These are phyloP conservation scores for Cicer yamashitae DNA, from an alignment of 306 rosid species.

Conservation along the genomic window DNA sequence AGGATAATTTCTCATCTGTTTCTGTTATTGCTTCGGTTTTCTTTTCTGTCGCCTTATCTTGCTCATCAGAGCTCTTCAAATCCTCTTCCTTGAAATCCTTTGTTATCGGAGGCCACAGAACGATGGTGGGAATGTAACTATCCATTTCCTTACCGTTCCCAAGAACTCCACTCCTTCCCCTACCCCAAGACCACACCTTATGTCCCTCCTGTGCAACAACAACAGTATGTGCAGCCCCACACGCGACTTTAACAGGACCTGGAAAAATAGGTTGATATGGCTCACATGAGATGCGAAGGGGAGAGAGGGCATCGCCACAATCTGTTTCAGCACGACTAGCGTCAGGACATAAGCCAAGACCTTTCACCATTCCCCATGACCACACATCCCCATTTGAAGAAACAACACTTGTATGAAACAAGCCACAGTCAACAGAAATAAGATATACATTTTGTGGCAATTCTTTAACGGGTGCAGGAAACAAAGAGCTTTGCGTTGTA, in stretches of 20 bases:
- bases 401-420: slow-evolving; percentile 86
- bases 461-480: slow-evolving; percentile 68
- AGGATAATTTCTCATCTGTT: slow-evolving; percentile 55
- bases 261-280: slow-evolving; percentile 57
- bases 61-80: slow-evolving; percentile 43
- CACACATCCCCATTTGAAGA: slow-evolving; percentile 85
- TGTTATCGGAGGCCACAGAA: slow-evolving; percentile 66
- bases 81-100: slow-evolving; percentile 67
- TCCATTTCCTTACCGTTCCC: slow-evolving; percentile 74
- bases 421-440: slow-evolving; percentile 74
- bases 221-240: slow-evolving; percentile 96
- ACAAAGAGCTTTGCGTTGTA: slow-evolving; percentile 59
- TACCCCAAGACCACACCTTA: slow-evolving; percentile 92
- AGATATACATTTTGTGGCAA: slow-evolving; percentile 62
- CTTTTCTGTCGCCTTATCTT: slow-evolving; percentile 50
- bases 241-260: slow-evolving; percentile 70
- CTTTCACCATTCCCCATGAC: slow-evolving; percentile 99
- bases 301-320: slow-evolving; percentile 80
- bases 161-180: slow-evolving; percentile 88
- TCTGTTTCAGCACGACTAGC: slow-evolving; percentile 63
- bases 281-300: slow-evolving; percentile 53
- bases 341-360: slow-evolving; percentile 92
- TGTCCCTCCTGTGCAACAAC: slow-evolving; percentile 68
- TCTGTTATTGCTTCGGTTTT: slow-evolving; percentile 49
- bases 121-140: slow-evolving; percentile 62